A percentile compares a stretch with the other conserved stretches of the same genome.
phyloP scores from a whole-genome alignment of 805 yeast species.

The Grigorovia yakushimaensis region DNA sequence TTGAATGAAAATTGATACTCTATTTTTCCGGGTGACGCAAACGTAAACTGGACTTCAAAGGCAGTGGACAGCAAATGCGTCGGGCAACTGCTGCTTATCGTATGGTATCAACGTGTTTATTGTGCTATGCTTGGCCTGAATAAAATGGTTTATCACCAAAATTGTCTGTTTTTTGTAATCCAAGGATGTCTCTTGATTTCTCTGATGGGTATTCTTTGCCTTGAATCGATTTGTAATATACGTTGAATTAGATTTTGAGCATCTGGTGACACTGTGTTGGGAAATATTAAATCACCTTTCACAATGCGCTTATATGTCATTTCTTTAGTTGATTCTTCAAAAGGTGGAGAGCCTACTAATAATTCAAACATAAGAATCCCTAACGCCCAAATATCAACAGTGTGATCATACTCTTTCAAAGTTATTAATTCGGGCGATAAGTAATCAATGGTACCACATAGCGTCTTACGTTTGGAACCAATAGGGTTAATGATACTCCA shows the following conservation, averaged over 20 bases:
- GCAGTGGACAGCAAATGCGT: too few species aligned
- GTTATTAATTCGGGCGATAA: conserved; percentile 94
- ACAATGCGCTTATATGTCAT: conserved; percentile 75
- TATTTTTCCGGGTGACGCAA: neutral
- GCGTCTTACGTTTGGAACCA: conserved; percentile 53
- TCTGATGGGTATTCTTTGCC: conserved; percentile 47
- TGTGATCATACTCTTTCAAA: conserved; percentile 63
- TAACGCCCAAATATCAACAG: conserved; percentile 87
- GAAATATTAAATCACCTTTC: conserved; percentile 65
- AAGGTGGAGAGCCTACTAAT: conserved; percentile 83
- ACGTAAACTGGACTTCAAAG: neutral
- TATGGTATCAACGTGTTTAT: too few species aligned
- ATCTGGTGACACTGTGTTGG: conserved; percentile 56
- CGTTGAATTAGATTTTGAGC: conserved; percentile 65
- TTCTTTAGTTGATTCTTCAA: conserved; percentile 71
- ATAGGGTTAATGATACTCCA: conserved; percentile 74
- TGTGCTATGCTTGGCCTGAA: neutral
- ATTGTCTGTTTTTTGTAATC: conserved; percentile 55
- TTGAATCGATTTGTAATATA: conserved; percentile 61
- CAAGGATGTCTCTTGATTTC: conserved; percentile 74
- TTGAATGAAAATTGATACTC: neutral
- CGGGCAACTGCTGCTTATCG: too few species aligned
- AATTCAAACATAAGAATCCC: conserved; percentile 84
- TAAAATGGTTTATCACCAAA: too few species aligned
- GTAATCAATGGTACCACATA: conserved; percentile 93